A percentile compares a stretch with the other conserved stretches of the same genome.
Conservation (phyloP, 805 yeast genomes). For the Kodamaea hsintzibuensis region DNA sequence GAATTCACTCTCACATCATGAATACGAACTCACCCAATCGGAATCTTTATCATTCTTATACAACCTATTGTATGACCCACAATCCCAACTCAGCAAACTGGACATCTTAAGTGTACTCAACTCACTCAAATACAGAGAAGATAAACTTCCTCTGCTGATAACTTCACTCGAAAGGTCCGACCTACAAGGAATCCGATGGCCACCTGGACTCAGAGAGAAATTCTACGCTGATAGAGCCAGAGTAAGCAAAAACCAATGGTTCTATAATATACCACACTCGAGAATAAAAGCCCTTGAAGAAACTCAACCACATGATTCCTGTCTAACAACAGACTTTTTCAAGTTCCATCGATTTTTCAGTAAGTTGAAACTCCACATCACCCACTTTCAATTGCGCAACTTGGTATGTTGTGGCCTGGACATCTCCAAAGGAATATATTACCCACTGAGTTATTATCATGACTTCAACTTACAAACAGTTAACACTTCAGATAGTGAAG, state of each 20-base stretch:
- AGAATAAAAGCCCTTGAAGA: slow-evolving; percentile 28
- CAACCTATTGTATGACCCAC: slow-evolving; percentile 39
- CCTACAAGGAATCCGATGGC: slow-evolving; percentile 41
- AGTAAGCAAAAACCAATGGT: slow-evolving; percentile 39
- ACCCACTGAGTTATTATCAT: slow-evolving; percentile 37
- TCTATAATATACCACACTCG: slow-evolving; percentile 37
- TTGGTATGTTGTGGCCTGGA: slow-evolving; percentile 43
- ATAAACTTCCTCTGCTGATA: slow-evolving; percentile 23
- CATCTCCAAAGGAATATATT: slow-evolving; percentile 37
- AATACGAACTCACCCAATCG: slow-evolving; percentile 41
- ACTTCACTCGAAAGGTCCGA: slow-evolving; percentile 19
- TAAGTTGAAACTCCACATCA: slow-evolving; percentile 48
- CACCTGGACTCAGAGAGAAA: slow-evolving; percentile 30
- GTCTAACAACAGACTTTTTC: slow-evolving; percentile 36
- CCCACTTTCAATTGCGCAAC: slow-evolving; percentile 60
- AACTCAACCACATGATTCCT: not conserved
- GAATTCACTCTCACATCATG: slow-evolving; percentile 16
- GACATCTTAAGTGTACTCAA: slow-evolving; percentile 39
- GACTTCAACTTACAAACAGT: slow-evolving; percentile 30
- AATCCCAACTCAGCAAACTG: slow-evolving; percentile 31
- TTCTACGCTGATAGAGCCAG: slow-evolving; percentile 35
- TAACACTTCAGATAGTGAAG: slow-evolving; percentile 24
- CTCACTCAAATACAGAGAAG: slow-evolving; percentile 38
- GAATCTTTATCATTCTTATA: slow-evolving; percentile 43
- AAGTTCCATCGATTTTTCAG: slow-evolving; percentile 41